These are phyloP conservation scores for Singerocomus inundabilis DNA, from an alignment of 1,284 basidiomycete genomes.

Conservation along the genomic window DNA sequence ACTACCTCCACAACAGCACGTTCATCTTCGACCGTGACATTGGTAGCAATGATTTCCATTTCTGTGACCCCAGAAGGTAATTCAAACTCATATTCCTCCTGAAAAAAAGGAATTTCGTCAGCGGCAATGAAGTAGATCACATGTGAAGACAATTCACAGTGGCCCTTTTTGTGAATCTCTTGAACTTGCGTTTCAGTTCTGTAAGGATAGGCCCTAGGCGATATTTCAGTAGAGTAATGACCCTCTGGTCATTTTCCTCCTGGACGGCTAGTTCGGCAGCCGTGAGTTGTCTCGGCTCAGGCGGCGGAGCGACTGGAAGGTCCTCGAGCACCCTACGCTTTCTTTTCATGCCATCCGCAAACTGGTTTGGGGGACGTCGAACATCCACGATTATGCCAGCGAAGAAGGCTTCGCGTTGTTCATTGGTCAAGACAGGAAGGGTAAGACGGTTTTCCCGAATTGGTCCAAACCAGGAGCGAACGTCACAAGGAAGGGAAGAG, in stretches of 20 bases:
- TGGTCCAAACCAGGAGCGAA: slow-evolving; percentile 90
- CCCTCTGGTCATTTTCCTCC: slow-evolving; percentile 76
- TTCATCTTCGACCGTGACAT: slow-evolving; percentile 41
- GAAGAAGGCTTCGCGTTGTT: slow-evolving; percentile 80
- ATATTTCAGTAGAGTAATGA: slow-evolving; percentile 84
- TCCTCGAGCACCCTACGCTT: slow-evolving; percentile 84
- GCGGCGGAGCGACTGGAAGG: slow-evolving; percentile 86
- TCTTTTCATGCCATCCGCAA: slow-evolving; percentile 87
- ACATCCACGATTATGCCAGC: slow-evolving; percentile 68
- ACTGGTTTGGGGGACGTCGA: slow-evolving; percentile 78
- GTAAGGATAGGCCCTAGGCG: slow-evolving; percentile 83
- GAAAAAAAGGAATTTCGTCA: slow-evolving; percentile 10
- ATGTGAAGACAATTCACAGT: slow-evolving; percentile 52
- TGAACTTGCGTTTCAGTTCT: slow-evolving; percentile 92
- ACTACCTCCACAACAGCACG: slow-evolving; percentile 49
- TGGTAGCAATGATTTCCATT: slow-evolving; percentile 35
- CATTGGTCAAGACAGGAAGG: slow-evolving; percentile 49
- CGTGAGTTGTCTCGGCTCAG: slow-evolving; percentile 82
- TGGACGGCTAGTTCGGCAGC: slow-evolving; percentile 83
- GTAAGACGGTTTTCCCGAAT: slow-evolving; percentile 73
- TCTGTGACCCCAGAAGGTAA: slow-evolving; percentile 25
- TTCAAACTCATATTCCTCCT: slow-evolving; percentile 76
- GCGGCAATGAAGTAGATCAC: not conserved
- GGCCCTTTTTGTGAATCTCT: slow-evolving; percentile 84
- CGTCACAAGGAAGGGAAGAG: slow-evolving; percentile 74